Evolutionary conservation across 2,329 filamentous ascomycete species (phyloP).

Genomic region (Penicillium oxalicum): DNA sequence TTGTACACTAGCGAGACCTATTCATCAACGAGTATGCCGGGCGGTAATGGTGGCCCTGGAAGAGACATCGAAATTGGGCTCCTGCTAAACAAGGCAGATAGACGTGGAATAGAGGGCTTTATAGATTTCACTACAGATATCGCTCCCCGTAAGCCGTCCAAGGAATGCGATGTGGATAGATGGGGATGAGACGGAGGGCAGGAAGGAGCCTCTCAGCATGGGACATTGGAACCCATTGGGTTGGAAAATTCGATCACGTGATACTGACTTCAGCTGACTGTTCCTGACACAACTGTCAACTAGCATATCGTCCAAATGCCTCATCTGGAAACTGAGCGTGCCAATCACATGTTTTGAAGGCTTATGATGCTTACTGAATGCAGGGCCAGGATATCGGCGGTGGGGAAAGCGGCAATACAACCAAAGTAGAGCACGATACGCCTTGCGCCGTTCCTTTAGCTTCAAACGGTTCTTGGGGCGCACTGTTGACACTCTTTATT

Average conservation of each 20-base stretch:
- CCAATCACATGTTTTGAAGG: no score
- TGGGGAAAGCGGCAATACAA: no score
- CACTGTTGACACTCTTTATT: no score
- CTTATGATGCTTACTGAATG: no score
- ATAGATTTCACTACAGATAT: neutral
- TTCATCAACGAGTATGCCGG: conserved; percentile 23
- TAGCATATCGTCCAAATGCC: no score
- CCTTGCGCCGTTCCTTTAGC: no score
- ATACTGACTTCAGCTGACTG: no score
- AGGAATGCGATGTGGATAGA: neutral
- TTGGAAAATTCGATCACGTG: neutral
- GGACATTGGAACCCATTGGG: neutral
- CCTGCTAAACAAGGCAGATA: conserved; percentile 16
- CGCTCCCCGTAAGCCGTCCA: neutral
- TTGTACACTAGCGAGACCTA: conserved; percentile 26
- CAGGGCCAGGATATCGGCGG: no score
- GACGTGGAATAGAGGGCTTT: neutral
- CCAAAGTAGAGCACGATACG: no score
- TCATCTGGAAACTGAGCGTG: no score
- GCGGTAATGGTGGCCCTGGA: conserved; percentile 19
- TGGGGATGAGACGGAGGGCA: neutral
- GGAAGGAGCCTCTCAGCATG: neutral
- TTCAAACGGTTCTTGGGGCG: no score
- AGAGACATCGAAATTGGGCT: conserved; percentile 23
- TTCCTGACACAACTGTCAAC: no score